Evolutionary conservation across 768 basidiomycete genomes (phyloP), one percentile per base, ranked within the genome.

Genomic region (Kwoniella dendrophila): DNA sequence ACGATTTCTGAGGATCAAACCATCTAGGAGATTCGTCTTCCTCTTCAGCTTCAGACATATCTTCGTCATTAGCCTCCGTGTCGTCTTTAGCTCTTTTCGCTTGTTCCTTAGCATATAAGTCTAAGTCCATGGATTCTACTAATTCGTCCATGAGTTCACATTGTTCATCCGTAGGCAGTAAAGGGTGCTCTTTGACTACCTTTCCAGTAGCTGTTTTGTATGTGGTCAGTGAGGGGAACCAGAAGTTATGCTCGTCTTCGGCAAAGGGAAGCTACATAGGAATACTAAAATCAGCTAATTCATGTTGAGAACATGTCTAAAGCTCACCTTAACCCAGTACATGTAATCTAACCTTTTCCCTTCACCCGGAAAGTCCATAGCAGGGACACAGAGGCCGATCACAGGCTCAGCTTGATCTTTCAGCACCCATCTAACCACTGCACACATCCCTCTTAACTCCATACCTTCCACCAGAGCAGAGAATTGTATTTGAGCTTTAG

Each of bases 61-160:
- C 51, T 30, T 58, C 59, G 30, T 56, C 50, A 20, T 63, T 41
- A 48, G 24, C 61, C 14, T 38, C 30, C 18, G 29, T 33, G 32
- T 24, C 33, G 29, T 11, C 38, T n/a, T 71, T 89, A 89, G 88
- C 89, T 14, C 73, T 61, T 16, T 70, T 67, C 16, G 72, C 69
- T 18, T 56, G 45, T 3, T 86, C 82, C 30, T 30, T 40, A 40
- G 90, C 90, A 64, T 90, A 85, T 58, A 86, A 85, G 55, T 89
- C 89, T 50, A 99, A 83, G 72, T 95, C 89, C 91, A 97, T 90
- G 8, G 84, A 83, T 67, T 92, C 89, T 8, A 99, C 91, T 50
- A 95, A 88, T 1, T 85, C 79, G 57, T 88, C 88, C 94, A 99
- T 98, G 0, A 87, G 44, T 11, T 66, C 59, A 51, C 75, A 68